Evolutionary conservation across 2,329 filamentous ascomycete species (phyloP).

Genomic region (Epichloe amarillans): DNA sequence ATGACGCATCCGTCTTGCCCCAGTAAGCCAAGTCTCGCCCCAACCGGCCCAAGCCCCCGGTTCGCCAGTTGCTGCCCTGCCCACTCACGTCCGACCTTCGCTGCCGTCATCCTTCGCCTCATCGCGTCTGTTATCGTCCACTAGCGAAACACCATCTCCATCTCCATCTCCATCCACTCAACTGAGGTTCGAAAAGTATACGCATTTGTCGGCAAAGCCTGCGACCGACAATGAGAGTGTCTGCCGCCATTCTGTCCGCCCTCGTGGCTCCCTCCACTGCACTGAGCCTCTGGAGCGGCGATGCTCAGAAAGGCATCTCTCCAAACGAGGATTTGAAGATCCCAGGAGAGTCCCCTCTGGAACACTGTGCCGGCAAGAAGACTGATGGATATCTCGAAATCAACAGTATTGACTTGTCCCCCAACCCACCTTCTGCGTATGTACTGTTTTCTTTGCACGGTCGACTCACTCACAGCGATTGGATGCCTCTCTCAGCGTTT

Average conservation of each 20-base stretch:
- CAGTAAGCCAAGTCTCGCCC: constrained; percentile 5
- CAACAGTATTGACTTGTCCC: constrained; percentile 63
- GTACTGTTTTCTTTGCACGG: not conserved
- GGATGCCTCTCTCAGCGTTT: not conserved
- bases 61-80: not conserved
- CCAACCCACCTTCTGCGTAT: constrained; percentile 81
- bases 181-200: not conserved
- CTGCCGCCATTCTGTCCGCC: constrained; percentile 31
- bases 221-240: constrained; percentile 19
- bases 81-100: not conserved
- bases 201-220: not conserved
- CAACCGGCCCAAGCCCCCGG: constrained; percentile 6
- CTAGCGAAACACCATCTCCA: not conserved
- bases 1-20: constrained; percentile 20
- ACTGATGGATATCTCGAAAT: constrained; percentile 60
- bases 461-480: not conserved
- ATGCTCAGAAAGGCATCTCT: constrained; percentile 22
- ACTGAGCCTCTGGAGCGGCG: constrained; percentile 26
- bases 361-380: constrained; percentile 59
- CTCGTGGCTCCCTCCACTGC: constrained; percentile 32
- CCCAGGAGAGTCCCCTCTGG: constrained; percentile 73
- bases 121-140: not conserved
- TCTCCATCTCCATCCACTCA: not conserved
- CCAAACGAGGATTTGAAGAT: constrained; percentile 47
- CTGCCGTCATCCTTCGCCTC: constrained; percentile 2